phyloP scores from a whole-genome alignment of 306 rosid genomes.

The Medicago arabica region DNA sequence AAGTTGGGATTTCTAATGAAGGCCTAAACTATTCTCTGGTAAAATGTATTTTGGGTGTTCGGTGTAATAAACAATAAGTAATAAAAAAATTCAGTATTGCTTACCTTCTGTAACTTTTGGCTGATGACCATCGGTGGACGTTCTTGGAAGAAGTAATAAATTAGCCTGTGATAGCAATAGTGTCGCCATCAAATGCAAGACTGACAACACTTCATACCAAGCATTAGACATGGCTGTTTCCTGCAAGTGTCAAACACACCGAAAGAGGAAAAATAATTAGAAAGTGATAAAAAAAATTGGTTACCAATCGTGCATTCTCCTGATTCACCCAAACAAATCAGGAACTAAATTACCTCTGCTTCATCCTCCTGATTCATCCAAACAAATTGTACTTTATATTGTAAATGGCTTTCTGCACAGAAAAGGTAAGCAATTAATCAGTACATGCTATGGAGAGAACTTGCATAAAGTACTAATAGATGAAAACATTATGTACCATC shows the following conservation, averaged over 20 bases:
- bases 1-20: conserved; percentile 5
- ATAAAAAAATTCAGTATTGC: neutral
- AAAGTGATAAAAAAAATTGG: neutral
- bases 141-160: conserved; percentile 91
- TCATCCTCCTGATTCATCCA: conserved; percentile 98
- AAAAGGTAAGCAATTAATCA: conserved; percentile 46
- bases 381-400: conserved; percentile 82
- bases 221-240: conserved; percentile 82
- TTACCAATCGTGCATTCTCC: conserved; percentile 57
- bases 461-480: conserved; percentile 36
- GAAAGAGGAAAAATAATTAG: neutral
- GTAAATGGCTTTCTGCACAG: conserved; percentile 85
- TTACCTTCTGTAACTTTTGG: conserved; percentile 90
- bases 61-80: conserved; percentile 16
- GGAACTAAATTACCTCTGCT: conserved; percentile 62
- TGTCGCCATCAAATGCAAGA: conserved; percentile 91
- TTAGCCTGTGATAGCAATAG: conserved; percentile 83
- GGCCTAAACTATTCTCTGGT: conserved; percentile 16
- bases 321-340: conserved; percentile 79
- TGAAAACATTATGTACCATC: conserved; percentile 62
- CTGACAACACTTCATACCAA: conserved; percentile 95
- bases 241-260: conserved; percentile 54
- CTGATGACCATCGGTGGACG: conserved; percentile 77
- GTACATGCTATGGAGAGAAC: conserved; percentile 28
- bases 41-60: conserved; percentile 17